Evolutionary conservation across 2,329 filamentous ascomycete genomes (phyloP).

Genomic region (Hypomyces rosellus): DNA sequence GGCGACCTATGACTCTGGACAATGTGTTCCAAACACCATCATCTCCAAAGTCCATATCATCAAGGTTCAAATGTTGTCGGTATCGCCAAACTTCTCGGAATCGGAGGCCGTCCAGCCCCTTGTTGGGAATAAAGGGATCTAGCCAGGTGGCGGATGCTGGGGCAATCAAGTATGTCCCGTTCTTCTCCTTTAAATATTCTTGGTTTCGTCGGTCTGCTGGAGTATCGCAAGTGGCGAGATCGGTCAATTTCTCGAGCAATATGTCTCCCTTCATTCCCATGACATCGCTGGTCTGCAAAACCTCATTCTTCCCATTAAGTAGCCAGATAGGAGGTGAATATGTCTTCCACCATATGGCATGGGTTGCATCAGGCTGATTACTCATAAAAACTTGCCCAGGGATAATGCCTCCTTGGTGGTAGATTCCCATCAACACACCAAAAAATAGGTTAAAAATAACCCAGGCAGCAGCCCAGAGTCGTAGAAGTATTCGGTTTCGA

Average conservation of each 20-base stretch:
- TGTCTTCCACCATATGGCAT: conserved; percentile 80
- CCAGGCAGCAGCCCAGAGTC: conserved; percentile 57
- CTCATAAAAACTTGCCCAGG: conserved; percentile 70
- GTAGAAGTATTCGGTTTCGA: conserved; percentile 40
- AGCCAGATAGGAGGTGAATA: conserved; percentile 79
- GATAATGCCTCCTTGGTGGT: conserved; percentile 74
- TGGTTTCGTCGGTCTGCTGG: conserved; percentile 48
- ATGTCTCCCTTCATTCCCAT: conserved; percentile 62
- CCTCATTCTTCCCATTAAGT: conserved; percentile 66
- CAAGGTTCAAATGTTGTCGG: conserved; percentile 63
- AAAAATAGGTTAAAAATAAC: conserved; percentile 62
- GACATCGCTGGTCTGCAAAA: conserved; percentile 64
- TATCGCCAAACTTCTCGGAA: conserved; percentile 68
- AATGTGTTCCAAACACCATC: conserved; percentile 71
- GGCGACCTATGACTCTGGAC: conserved; percentile 56
- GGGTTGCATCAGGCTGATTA: conserved; percentile 59
- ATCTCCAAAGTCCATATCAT: conserved; percentile 73
- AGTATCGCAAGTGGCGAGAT: conserved; percentile 57
- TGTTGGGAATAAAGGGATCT: conserved; percentile 55
- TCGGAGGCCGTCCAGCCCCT: conserved; percentile 51
- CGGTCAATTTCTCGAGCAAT: conserved; percentile 53
- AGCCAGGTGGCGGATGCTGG: conserved; percentile 66
- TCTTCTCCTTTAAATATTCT: conserved; percentile 54
- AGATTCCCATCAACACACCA: conserved; percentile 70
- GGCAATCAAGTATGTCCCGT: conserved; percentile 65